Percentiles rank a stretch among this genome's conserved stretches.
phyloP scores from a whole-genome alignment of 2,329 filamentous ascomycete species.

The Coniella lustricola region DNA sequence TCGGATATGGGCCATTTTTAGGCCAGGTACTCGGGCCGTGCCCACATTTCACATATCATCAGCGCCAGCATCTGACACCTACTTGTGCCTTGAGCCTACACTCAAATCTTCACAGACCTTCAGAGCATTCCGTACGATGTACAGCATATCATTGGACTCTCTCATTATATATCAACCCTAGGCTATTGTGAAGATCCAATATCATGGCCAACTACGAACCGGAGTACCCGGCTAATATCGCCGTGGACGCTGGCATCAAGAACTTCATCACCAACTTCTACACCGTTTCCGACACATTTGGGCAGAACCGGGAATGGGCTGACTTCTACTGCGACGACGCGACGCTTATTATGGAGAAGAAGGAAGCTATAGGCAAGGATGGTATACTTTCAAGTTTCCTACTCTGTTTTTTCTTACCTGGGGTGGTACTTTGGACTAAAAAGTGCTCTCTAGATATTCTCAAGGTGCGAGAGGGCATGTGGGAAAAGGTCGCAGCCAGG shows the following conservation, averaged over 20 bases:
- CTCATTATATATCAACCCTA: too few species aligned
- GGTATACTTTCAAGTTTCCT: background rate
- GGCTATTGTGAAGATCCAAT: background rate
- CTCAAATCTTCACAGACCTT: too few species aligned
- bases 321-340: constrained; percentile 35
- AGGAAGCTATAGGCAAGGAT: constrained; percentile 27
- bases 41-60: background rate
- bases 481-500: constrained; percentile 32
- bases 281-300: constrained; percentile 33
- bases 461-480: constrained; percentile 35
- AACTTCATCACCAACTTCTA: constrained; percentile 38
- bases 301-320: constrained; percentile 37
- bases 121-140: too few species aligned
- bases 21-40: background rate
- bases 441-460: constrained; percentile 34
- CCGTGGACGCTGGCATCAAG: constrained; percentile 19
- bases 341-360: constrained; percentile 34
- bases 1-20: background rate
- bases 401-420: background rate
- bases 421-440: background rate
- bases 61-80: background rate
- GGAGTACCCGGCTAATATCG: constrained; percentile 21
- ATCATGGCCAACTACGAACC: constrained; percentile 22
- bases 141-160: too few species aligned
- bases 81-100: too few species aligned